phyloP scores from a whole-genome alignment of 306 rosid species.

The Bauhinia variegata region DNA sequence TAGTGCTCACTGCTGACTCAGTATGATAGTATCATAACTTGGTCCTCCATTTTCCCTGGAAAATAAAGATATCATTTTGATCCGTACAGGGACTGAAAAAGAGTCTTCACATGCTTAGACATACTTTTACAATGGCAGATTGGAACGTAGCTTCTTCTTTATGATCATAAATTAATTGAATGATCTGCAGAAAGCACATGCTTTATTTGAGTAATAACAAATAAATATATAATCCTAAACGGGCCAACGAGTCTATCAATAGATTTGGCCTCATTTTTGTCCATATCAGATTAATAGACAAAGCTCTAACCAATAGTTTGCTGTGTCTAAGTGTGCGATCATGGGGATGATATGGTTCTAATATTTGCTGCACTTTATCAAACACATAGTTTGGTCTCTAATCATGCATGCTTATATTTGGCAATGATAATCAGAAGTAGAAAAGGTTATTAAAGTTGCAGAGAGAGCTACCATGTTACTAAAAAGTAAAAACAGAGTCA shows the following conservation, averaged over 20 bases:
- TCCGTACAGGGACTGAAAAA: constrained; percentile 28
- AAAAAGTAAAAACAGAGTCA: neutral
- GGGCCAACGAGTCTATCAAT: no score
- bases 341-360: no score
- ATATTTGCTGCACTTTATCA: constrained; percentile 26
- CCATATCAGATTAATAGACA: no score
- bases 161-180: constrained; percentile 25
- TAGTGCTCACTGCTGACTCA: no score
- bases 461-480: neutral
- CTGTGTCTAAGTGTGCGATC: no score
- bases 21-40: no score
- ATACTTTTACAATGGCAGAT: constrained; percentile 7
- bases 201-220: neutral
- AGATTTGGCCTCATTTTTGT: no score
- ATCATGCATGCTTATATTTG: constrained; percentile 34
- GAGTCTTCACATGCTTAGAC: constrained; percentile 37
- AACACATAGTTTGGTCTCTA: constrained; percentile 27
- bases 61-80: constrained; percentile 39
- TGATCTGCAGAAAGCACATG: constrained; percentile 37
- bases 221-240: no score
- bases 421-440: constrained; percentile 22
- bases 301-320: no score
- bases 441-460: neutral
- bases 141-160: constrained; percentile 21
- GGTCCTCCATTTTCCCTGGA: constrained; percentile 23